These are phyloP conservation scores for Blastobotrys ciferrii DNA, from an alignment of 1,139 yeast genomes.

Conservation along the genomic window DNA sequence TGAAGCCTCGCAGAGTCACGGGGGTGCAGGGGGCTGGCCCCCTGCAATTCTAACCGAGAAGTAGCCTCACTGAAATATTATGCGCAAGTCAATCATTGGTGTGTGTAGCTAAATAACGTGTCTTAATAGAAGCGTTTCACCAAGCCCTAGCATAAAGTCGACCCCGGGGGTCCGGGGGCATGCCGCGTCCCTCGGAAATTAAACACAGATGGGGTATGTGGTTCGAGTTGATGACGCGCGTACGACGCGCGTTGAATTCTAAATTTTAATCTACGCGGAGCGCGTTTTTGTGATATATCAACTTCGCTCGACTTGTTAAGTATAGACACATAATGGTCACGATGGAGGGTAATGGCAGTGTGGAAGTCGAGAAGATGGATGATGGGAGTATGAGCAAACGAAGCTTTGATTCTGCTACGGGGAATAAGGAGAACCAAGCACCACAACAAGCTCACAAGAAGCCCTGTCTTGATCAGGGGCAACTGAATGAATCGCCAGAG, in stretches of 20 bases:
- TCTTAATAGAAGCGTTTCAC: no score
- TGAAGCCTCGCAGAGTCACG: no score
- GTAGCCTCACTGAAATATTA: background rate
- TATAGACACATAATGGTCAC: background rate
- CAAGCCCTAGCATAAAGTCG: no score
- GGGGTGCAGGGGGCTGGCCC: no score
- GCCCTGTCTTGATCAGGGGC: background rate
- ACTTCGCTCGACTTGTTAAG: background rate
- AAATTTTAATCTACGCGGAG: constrained; percentile 1
- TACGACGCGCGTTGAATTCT: background rate
- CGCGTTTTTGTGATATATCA: background rate
- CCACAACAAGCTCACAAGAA: constrained; percentile 3
- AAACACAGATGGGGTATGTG: no score
- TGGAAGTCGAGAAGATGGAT: background rate
- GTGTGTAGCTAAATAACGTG: no score
- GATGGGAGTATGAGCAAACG: constrained; percentile 4
- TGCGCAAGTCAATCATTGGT: no score
- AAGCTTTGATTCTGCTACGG: constrained; percentile 1
- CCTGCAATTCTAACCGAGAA: no score
- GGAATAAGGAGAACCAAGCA: constrained; percentile 8
- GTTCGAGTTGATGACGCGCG: no score
- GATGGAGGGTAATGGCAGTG: background rate
- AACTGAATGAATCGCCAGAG: background rate
- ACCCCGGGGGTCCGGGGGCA: no score
- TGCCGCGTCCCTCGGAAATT: no score